Evolutionary conservation across 441 rosid species (phyloP), one percentile per base, ranked within the genome.

Genomic region (Adansonia rubrostipa): DNA sequence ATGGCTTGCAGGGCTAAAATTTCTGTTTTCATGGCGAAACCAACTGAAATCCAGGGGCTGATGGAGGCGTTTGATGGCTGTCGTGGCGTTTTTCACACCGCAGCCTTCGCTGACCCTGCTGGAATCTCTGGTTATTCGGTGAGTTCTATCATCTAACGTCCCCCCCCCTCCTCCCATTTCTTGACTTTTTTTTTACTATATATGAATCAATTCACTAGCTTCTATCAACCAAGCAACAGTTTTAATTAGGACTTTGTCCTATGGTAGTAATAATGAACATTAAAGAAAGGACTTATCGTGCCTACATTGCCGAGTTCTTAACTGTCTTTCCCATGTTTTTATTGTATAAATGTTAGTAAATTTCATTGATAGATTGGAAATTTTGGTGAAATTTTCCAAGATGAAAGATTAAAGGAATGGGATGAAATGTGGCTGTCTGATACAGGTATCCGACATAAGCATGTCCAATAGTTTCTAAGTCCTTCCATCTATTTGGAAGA

Each of bases 81-180:
- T 83, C 82, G 81, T 73, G 98, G 92, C 73, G 95, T 95, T 8
- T 88, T 95, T 77, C 99, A 95, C 86, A 91, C 97, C 83, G 77
- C 91, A 42, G 83, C 93, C 0, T 92, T 93, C 54, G 80, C 82
- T 0, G 99, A 95, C 81, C 97, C 97, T 0, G 90, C 92, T 22
- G 98, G 98, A 40, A 85, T 95, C 69, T 91, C 99, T 36, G 99
- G 99, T 17, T 95, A 95, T 81, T 86, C 99, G 28, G 99, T 95
- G 68, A 76, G 93, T 86, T 61, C 62, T 20, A 19, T 53, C 14
- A 36, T n/a, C 7, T 45, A 70, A 28, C 2, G 2, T 1, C 33
- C 2, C 6, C 42, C 17, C 71, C n/a, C 71, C n/a, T 1, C 28
- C 28, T 24, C 33, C 33, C 33, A 28, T 28, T 28, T 28, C 33